Percentiles rank a stretch among this genome's conserved stretches.
phyloP scores from a whole-genome alignment of 148 eudicot genomes.

The Vaccinium myrtillus region DNA sequence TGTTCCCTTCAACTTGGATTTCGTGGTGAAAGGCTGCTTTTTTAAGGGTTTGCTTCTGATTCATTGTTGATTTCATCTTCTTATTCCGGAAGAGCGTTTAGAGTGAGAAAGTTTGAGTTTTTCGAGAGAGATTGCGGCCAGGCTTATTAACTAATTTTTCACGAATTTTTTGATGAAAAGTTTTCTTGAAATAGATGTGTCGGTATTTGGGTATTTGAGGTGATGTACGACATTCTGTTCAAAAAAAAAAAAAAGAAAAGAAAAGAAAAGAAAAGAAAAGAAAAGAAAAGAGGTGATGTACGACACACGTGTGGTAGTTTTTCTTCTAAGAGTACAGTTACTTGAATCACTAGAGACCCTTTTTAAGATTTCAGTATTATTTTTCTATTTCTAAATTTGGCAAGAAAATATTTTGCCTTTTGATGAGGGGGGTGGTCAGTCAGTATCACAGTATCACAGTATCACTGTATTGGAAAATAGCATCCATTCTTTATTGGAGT shows the following conservation, averaged over 20 bases:
- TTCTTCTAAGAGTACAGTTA: too few species aligned
- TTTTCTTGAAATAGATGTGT: background rate
- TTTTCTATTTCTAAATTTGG: background rate
- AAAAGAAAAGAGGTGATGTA: background rate
- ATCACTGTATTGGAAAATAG: background rate
- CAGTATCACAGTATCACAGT: background rate
- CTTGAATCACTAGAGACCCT: background rate
- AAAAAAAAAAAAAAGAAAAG: too few species aligned
- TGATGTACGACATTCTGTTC: background rate
- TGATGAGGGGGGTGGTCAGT: background rate
- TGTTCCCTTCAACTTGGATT: too few species aligned
- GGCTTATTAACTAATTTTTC: background rate
- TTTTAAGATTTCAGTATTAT: background rate
- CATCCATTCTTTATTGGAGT: background rate
- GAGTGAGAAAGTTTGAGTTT: background rate
- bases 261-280: too few species aligned
- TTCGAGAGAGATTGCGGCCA: background rate
- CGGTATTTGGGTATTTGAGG: too few species aligned
- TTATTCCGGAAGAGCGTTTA: background rate
- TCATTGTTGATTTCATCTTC: background rate
- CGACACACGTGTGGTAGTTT: too few species aligned
- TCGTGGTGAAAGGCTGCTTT: too few species aligned
- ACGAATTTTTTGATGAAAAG: background rate
- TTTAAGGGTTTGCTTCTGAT: background rate
- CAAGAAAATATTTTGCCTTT: background rate